Evolutionary conservation across 441 rosid species (phyloP).

Genomic region (Euphorbia celastroides): DNA sequence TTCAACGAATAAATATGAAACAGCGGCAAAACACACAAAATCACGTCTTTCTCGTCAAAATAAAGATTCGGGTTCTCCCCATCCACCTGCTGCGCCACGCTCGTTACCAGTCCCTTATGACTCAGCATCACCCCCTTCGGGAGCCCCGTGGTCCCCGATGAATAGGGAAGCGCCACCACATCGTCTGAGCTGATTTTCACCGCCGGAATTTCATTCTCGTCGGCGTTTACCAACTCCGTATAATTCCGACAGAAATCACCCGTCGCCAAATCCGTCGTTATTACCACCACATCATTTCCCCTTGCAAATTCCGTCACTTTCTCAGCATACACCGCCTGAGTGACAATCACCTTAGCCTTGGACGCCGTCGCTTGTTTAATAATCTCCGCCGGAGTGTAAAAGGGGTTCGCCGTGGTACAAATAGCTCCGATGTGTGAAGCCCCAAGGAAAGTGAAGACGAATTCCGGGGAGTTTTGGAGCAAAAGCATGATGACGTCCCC

Average conservation of each 20-base stretch:
- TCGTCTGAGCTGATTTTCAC: constrained; percentile 47
- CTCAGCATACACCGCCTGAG: constrained; percentile 36
- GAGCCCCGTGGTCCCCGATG: constrained; percentile 63
- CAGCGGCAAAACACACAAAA: constrained; percentile 49
- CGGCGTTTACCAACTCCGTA: constrained; percentile 32
- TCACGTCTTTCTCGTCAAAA: constrained; percentile 45
- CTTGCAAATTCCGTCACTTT: constrained; percentile 37
- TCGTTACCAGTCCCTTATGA: constrained; percentile 49
- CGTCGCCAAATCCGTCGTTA: constrained; percentile 30
- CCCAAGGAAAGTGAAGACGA: constrained; percentile 50
- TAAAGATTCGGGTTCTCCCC: constrained; percentile 66
- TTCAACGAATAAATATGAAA: constrained; percentile 55
- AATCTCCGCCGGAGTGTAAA: constrained; percentile 49
- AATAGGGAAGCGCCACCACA: constrained; percentile 56
- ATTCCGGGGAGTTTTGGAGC: constrained; percentile 53
- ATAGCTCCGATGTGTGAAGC: constrained; percentile 45
- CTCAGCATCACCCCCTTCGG: constrained; percentile 72
- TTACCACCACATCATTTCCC: constrained; percentile 28
- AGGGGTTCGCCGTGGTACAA: constrained; percentile 57
- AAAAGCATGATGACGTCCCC: constrained; percentile 61
- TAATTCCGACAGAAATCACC: constrained; percentile 36
- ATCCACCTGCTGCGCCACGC: constrained; percentile 60
- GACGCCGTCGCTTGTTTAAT: constrained; percentile 47
- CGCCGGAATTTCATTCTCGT: constrained; percentile 33
- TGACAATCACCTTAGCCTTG: constrained; percentile 35